These are phyloP conservation scores for Aspergillus sp. DNA, from an alignment of 2,329 filamentous ascomycete genomes.

Conservation along the genomic window DNA sequence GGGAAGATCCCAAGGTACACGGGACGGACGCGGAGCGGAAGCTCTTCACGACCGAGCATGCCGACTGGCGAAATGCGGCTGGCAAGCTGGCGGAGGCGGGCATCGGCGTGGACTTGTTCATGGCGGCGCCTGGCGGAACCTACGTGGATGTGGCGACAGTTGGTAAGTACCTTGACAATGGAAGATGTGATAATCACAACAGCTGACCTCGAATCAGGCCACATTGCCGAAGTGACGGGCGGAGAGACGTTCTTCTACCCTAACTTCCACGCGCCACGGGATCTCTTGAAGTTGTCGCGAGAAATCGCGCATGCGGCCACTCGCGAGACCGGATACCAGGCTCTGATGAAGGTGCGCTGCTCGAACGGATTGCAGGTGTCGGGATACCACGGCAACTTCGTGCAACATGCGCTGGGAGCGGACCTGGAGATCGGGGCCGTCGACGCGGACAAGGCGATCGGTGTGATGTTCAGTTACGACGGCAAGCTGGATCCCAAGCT, in stretches of 20 bases:
- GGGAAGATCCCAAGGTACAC: constrained; percentile 83
- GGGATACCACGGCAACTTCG: constrained; percentile 93
- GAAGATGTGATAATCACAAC: neutral
- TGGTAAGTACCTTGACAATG: constrained; percentile 51
- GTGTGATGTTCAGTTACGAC: constrained; percentile 90
- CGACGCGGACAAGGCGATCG: constrained; percentile 90
- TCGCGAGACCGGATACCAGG: constrained; percentile 90
- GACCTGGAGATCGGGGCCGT: constrained; percentile 92
- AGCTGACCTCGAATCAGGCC: constrained; percentile 52
- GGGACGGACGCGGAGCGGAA: constrained; percentile 90
- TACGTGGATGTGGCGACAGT: constrained; percentile 94
- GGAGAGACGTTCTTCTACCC: constrained; percentile 97
- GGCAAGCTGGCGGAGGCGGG: constrained; percentile 85
- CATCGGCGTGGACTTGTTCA: constrained; percentile 89
- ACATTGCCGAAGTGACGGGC: constrained; percentile 83
- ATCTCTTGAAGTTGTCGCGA: constrained; percentile 76
- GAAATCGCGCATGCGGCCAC: constrained; percentile 86
- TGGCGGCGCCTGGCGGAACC: constrained; percentile 83
- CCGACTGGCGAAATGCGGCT: constrained; percentile 80
- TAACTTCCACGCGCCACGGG: constrained; percentile 86
- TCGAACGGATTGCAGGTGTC: constrained; percentile 93
- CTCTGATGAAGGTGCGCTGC: constrained; percentile 96
- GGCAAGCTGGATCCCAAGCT: constrained; percentile 96
- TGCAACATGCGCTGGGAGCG: constrained; percentile 91
- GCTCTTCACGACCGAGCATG: constrained; percentile 85